Evolutionary conservation across 2,329 filamentous ascomycete genomes (phyloP).

Genomic region (Stagonosporopsis tanaceti): DNA sequence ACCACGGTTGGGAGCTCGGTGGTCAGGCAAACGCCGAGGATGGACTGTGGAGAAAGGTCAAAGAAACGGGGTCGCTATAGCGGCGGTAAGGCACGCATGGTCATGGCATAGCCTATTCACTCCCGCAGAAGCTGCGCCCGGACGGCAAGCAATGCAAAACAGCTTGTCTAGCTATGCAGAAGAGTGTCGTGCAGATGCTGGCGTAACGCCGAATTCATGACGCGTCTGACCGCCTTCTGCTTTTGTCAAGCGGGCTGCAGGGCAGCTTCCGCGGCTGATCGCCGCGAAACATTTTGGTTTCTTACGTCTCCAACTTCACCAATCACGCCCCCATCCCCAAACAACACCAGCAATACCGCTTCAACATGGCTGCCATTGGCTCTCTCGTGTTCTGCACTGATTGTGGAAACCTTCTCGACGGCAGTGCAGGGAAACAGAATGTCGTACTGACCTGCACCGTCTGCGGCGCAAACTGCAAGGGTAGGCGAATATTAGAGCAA

Average conservation of each 20-base stretch:
- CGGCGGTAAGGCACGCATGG: conserved; percentile 26
- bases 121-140: conserved; percentile 16
- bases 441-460: conserved; percentile 82
- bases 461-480: conserved; percentile 85
- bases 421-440: conserved; percentile 77
- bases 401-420: conserved; percentile 88
- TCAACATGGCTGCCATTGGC: conserved; percentile 83
- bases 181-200: conserved; percentile 6
- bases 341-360: conserved; percentile 5
- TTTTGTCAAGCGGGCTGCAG: conserved; percentile 28
- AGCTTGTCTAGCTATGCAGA: conserved; percentile 5
- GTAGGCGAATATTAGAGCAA: conserved; percentile 55
- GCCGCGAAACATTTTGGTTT: conserved; percentile 36
- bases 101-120: conserved; percentile 13
- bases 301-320: conserved; percentile 9
- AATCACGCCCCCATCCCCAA: conserved; percentile 4
- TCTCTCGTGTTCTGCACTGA: conserved; percentile 92
- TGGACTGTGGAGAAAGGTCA: not conserved
- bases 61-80: conserved; percentile 16
- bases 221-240: conserved; percentile 42
- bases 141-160: conserved; percentile 5
- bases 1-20: conserved; percentile 7
- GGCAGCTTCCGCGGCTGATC: conserved; percentile 23
- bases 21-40: conserved; percentile 7
- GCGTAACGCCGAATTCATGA: conserved; percentile 19